Percentiles rank a stretch among this genome's conserved stretches.
These are phyloP conservation scores for Zygoascus meyerae DNA, from an alignment of 1,139 yeast genomes.

Conservation along the genomic window DNA sequence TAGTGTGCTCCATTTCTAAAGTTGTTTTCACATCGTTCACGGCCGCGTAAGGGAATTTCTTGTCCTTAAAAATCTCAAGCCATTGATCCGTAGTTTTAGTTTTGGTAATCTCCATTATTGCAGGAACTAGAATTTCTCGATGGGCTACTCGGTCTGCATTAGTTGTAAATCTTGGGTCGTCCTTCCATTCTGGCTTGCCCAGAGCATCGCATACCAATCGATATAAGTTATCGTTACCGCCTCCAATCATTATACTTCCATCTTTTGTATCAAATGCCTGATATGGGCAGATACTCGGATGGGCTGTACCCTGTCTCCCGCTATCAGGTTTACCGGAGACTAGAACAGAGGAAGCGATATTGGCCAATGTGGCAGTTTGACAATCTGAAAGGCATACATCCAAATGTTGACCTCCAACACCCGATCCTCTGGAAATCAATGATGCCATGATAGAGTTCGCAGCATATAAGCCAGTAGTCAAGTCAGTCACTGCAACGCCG, in stretches of 20 bases:
- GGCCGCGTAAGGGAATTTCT: slow-evolving; percentile 39
- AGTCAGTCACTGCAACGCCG: slow-evolving; percentile 42
- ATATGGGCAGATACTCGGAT: slow-evolving; percentile 41
- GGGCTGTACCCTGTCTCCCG: slow-evolving; percentile 41
- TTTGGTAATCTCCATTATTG: slow-evolving; percentile 29
- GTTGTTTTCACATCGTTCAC: slow-evolving; percentile 38
- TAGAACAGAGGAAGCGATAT: slow-evolving; percentile 38
- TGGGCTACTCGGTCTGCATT: slow-evolving; percentile 37
- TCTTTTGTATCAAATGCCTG: slow-evolving; percentile 37
- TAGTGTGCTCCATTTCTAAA: slow-evolving; percentile 35
- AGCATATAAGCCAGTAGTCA: slow-evolving; percentile 40
- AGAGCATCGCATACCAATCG: slow-evolving; percentile 33
- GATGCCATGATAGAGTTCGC: slow-evolving; percentile 38
- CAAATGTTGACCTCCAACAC: slow-evolving; percentile 37
- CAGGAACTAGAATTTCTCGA: slow-evolving; percentile 33
- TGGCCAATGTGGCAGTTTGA: slow-evolving; percentile 38
- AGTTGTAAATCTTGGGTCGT: slow-evolving; percentile 31
- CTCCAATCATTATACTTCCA: slow-evolving; percentile 39
- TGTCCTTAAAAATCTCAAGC: slow-evolving; percentile 32
- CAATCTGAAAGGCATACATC: slow-evolving; percentile 38
- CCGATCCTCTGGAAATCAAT: slow-evolving; percentile 31
- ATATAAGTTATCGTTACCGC: slow-evolving; percentile 39
- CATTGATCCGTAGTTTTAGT: slow-evolving; percentile 34
- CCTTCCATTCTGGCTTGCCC: slow-evolving; percentile 36
- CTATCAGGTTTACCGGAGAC: slow-evolving; percentile 38